Base-by-base conservation (phyloP, 2,329 filamentous ascomycete species). In the Neophaeococcomyces aloes region DNA sequence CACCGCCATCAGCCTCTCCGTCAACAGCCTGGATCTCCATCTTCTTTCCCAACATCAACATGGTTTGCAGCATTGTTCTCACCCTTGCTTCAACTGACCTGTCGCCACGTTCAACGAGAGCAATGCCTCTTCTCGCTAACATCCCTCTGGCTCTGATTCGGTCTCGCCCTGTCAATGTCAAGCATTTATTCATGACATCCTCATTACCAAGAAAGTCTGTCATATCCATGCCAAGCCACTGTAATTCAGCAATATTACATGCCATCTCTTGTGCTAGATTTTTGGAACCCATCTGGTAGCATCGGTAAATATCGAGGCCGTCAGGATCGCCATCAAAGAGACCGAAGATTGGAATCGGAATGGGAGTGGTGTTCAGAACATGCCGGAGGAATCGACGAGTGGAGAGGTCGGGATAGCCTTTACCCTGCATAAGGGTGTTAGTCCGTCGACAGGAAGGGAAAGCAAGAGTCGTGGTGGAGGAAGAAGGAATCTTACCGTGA, bases 311-410 rank as follows among this genome's bases (percentile, higher is more conserved):
- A 8, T 68, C 69, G 46, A 81, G 65, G 2, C 78, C 78, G 53
- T 81, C 75, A 0, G 77, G 77, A 53, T 81, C 78, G 38, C 68
- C 69, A 50, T 81, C 78, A 17, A 76, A 68, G 2, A 81, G 63
- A 2, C 66, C 71, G 48, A 70, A 73, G 40, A 78, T 68, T 11
- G 66, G 61, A 6, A 60, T 51, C 4, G 52, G 42, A 25, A 45
- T 17, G n/a, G 33, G 36, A 35, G 36, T 31, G 11, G 46, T 39
- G 36, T 54, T 45, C 14, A 61, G 62, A 18, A 76, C 53, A 19
- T 61, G 60, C 27, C 65, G 68, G 25, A 79, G 57, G 49, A 81
- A 72, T 2, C 61, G 62, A 29, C 76, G 67, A 7, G 76, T 78
- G 25, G 66, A 63, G 19, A 81, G 58, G 53, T 81, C 78, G 1